Evolutionary conservation across 2,329 filamentous ascomycete species (phyloP), one percentile per base, ranked within the genome.

Genomic region (Cytospora paraplurivora): DNA sequence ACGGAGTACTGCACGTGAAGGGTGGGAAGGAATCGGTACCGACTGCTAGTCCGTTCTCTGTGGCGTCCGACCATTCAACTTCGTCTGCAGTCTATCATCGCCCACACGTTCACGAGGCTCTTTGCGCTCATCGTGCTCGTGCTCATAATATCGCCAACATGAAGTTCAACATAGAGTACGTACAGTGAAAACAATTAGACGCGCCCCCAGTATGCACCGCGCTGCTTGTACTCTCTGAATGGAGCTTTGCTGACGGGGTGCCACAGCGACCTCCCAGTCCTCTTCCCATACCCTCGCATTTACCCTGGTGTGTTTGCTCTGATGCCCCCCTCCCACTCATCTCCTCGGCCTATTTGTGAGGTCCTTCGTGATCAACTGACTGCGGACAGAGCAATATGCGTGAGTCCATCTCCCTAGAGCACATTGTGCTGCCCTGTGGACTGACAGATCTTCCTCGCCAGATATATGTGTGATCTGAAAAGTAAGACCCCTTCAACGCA

Each of bases 211-310:
- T 34, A 56, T 33, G 32, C 49, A 8, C 49, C 34, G 35, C 35
- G 12, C 13, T 37, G 53, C 62, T 56, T 33, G 53, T n/a, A 37
- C 17, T 17, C 15, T 54, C 57, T 54, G 49, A 50, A 66, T 62
- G 57, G 58, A 58, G 55, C 34, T 44, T n/a, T 38, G 34, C 65
- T 64, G 51, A 65, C 49, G 12, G 10, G n/a, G 19, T 12, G 21
- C 17, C 47, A 51, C 61, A 86, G 83, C 71, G 82, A 85, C 63
- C 74, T 86, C 27, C 82, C 82, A 53, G 77, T 86, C 58, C 77
- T 86, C 68, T 86, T 86, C 68, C 83, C 83, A 21, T 86, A 86
- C 62, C 83, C 83, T 38, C 78, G 80, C 70, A 86, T 86, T 71
- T 86, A 86, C 69, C 82, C 82, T 75, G 44, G 44, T 81, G 81